A percentile compares a stretch with the other conserved stretches of the same genome.
Conservation (phyloP, 345 rosid genomes). For the Melastoma malabathricum region DNA sequence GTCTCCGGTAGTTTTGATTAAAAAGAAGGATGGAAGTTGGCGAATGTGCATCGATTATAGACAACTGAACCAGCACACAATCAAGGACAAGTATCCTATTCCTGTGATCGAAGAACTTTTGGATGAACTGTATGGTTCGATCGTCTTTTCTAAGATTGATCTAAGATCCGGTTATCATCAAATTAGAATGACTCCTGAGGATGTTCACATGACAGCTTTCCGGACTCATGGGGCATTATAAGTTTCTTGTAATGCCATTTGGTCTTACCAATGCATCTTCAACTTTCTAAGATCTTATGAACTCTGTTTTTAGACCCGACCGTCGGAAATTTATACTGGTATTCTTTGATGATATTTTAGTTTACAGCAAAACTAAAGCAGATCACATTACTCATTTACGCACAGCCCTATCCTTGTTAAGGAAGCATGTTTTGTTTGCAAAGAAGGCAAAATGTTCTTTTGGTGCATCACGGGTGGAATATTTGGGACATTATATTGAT, state of each 20-base stretch:
- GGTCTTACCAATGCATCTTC: background rate
- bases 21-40: no score
- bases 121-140: background rate
- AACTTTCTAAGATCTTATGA: background rate
- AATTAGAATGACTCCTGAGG: background rate
- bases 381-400: background rate
- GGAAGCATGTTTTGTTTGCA: no score
- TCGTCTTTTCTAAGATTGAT: background rate
- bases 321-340: background rate
- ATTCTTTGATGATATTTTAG: slow-evolving; percentile 1
- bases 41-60: no score
- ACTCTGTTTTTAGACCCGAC: background rate
- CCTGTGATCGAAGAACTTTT: background rate
- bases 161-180: background rate
- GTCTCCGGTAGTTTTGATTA: no score
- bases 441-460: background rate
- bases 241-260: background rate
- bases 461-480: background rate
- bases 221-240: background rate
- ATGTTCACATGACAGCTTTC: background rate
- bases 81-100: background rate
- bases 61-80: no score
- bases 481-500: background rate
- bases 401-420: background rate
- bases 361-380: background rate